These are phyloP conservation scores for Myxozyma monticola DNA, from an alignment of 805 yeast genomes.

Conservation along the genomic window DNA sequence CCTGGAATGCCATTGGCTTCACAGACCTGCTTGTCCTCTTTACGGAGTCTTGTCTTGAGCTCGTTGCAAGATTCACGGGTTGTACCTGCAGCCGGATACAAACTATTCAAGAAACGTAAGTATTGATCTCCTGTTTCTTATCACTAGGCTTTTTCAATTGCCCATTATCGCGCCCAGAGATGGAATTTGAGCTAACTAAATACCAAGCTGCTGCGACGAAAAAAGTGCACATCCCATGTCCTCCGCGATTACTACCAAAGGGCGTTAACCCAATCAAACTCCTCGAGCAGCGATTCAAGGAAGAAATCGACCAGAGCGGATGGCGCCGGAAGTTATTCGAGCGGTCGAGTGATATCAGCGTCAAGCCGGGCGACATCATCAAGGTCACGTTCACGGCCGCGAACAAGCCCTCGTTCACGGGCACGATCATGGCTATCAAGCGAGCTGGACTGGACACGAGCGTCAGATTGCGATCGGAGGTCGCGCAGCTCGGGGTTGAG, in stretches of 20 bases:
- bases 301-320: constrained; percentile 68
- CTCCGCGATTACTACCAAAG: constrained; percentile 21
- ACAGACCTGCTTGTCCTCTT: too few relatives aligned
- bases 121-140: too few relatives aligned
- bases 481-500: constrained; percentile 83
- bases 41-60: too few relatives aligned
- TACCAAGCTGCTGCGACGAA: too few relatives aligned
- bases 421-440: constrained; percentile 75
- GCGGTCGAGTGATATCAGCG: constrained; percentile 47
- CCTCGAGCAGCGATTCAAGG: constrained; percentile 52
- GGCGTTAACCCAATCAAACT: constrained; percentile 44
- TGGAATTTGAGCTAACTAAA: too few relatives aligned
- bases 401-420: constrained; percentile 55
- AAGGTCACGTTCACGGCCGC: constrained; percentile 61
- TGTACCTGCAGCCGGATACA: too few relatives aligned
- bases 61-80: too few relatives aligned
- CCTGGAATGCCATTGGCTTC: too few relatives aligned
- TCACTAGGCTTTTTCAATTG: too few relatives aligned
- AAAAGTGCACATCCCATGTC: too few relatives aligned
- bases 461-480: constrained; percentile 77
- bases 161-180: too few relatives aligned
- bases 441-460: constrained; percentile 72
- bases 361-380: constrained; percentile 81
- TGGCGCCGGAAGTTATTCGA: constrained; percentile 59
- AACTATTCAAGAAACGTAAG: too few relatives aligned